Evolutionary conservation across 2,329 filamentous ascomycete genomes (phyloP), one percentile per base, ranked within the genome.

Genomic region (Truncatella angustata): DNA sequence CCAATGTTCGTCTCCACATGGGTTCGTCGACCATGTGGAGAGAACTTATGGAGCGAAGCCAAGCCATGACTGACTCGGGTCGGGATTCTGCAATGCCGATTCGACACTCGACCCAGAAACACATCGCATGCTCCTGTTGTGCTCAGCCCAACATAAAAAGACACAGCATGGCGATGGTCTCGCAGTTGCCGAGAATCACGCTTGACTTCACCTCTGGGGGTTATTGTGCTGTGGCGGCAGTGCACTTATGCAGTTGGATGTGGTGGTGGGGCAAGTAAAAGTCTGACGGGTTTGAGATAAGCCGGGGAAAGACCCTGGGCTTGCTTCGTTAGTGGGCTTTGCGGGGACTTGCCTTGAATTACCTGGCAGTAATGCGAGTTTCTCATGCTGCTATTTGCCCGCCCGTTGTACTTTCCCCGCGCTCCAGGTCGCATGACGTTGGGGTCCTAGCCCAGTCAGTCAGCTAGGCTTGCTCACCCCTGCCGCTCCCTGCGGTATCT

Each of bases 401-500:
- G 16, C 9, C 5, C 9, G 20, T 23, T 24, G 12, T n/a, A 12
- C 14, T 30, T 46, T 20, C 36, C 36, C 36, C 36, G 36, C 36
- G 36, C 16, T 34, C 5, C 26, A 34, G 43, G 43, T 35, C 43
- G 26, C 43, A 46, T 46, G 43, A 46, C 43, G 43, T 46, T 24
- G 40, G 28, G n/a, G 32, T 23, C n/a, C 26, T 32, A 32, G 28
- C 28, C 28, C 7, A 32, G 28, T 32, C 2, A 9, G 28, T 14
- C 14, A 7, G 7, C 28, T 32, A 32, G 28, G 7, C 14, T 32
- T 32, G 28, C 7, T 7, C 28, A 7, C 28, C 28, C 28, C 45
- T 51, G 47, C 35, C 20, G 18, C 46, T 24, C 16, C 37, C 24
- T n/a, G 52, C 56, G 42, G 35, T 52, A 51, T 54, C 37, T 47